Percentiles rank a stretch among this genome's conserved stretches.
These are phyloP conservation scores for Hansenula sp. DNA, from an alignment of 1,139 yeast species.

Conservation along the genomic window DNA sequence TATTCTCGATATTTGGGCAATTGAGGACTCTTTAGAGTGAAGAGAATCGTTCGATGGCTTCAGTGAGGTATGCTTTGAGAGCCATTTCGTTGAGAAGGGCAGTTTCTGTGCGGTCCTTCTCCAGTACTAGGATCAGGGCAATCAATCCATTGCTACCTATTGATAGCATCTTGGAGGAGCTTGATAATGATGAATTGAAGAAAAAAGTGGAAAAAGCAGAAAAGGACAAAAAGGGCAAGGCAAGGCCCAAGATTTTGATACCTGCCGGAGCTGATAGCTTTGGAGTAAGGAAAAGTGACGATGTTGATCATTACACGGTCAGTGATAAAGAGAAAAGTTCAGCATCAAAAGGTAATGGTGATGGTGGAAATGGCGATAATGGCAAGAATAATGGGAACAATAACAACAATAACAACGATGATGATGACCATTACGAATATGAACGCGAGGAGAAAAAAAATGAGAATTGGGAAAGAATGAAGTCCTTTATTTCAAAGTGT, in stretches of 20 bases:
- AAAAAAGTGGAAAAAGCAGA: conserved; percentile 12
- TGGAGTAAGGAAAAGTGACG: conserved; percentile 2
- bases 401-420: conserved; percentile 8
- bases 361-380: conserved; percentile 4
- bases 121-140: background rate
- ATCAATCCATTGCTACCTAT: conserved; percentile 30
- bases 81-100: background rate
- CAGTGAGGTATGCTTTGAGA: background rate
- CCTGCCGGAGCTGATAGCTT: conserved; percentile 17
- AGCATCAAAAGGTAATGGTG: conserved; percentile 1
- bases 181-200: conserved; percentile 15
- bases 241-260: conserved; percentile 16
- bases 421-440: conserved; percentile 8
- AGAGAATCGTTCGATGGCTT: no score
- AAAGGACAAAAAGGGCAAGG: conserved; percentile 8
- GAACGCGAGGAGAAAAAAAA: conserved; percentile 5
- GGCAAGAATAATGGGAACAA: conserved; percentile 10
- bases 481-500: conserved; percentile 43
- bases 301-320: background rate
- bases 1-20: no score
- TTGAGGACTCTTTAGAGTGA: no score
- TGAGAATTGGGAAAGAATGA: conserved; percentile 21
- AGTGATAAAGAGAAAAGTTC: conserved; percentile 3
- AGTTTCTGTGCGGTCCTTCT: background rate
- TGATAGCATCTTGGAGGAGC: conserved; percentile 23